phyloP scores from a whole-genome alignment of 129 eudicot species.

The Gnaphalium uliginosum region DNA sequence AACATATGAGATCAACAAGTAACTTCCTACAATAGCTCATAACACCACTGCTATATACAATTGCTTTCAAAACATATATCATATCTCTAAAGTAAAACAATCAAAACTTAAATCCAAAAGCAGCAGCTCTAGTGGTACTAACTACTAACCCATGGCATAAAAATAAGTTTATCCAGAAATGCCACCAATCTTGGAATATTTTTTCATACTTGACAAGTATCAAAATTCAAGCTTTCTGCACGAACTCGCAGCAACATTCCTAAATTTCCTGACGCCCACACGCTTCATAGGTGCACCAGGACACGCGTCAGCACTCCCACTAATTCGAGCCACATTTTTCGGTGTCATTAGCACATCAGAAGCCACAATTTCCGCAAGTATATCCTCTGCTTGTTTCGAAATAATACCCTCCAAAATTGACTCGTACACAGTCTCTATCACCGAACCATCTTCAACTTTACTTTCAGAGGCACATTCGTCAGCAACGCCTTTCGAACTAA shows the following conservation, averaged over 20 bases:
- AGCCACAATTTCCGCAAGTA: slow-evolving; percentile 18
- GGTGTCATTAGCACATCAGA: slow-evolving; percentile 42
- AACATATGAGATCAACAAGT: background rate
- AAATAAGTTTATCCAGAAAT: background rate
- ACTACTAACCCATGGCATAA: background rate
- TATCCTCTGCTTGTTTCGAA: slow-evolving; percentile 35
- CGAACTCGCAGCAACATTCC: slow-evolving; percentile 30
- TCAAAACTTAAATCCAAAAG: background rate
- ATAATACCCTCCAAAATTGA: slow-evolving; percentile 47
- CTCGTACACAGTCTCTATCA: slow-evolving; percentile 36
- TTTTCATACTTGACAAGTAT: background rate
- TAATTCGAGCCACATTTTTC: slow-evolving; percentile 27
- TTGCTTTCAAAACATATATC: background rate
- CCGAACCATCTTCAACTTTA: slow-evolving; percentile 38
- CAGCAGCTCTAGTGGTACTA: no score
- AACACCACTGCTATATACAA: slow-evolving; percentile 1
- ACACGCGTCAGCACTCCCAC: slow-evolving; percentile 55
- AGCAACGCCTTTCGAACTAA: slow-evolving; percentile 8
- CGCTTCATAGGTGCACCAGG: slow-evolving; percentile 63
- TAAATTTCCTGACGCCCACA: slow-evolving; percentile 8
- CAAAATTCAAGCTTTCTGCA: slow-evolving; percentile 66
- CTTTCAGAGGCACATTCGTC: slow-evolving; percentile 13
- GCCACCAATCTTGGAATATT: background rate
- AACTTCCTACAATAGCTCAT: background rate
- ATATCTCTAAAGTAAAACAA: background rate